A percentile compares a stretch with the other conserved stretches of the same genome.
These are phyloP conservation scores for Mrakia frigida DNA, from an alignment of 768 basidiomycete genomes.

Conservation along the genomic window DNA sequence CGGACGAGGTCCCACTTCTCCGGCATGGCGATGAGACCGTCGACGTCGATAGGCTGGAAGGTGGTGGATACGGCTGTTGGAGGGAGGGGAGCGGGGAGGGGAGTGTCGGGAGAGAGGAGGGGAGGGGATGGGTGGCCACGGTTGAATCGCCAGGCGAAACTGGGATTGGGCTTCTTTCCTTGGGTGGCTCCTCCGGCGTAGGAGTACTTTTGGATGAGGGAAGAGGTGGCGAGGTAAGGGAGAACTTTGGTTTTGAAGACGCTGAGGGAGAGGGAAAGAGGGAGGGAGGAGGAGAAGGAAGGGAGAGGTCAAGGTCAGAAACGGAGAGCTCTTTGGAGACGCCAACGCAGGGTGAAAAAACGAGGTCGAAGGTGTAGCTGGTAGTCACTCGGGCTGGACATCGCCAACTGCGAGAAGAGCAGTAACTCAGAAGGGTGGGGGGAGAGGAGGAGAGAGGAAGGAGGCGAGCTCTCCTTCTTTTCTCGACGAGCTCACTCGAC, in stretches of 20 bases:
- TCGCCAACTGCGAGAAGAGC: too few species aligned
- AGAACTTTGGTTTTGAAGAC: not conserved
- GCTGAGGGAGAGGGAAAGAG: not conserved
- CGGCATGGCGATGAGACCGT: slow-evolving; percentile 14
- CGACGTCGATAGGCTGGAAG: slow-evolving; percentile 13
- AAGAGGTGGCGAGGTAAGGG: slow-evolving; percentile 4
- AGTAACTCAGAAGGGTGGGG: not conserved
- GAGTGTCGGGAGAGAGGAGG: not conserved
- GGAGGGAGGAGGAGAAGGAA: not conserved
- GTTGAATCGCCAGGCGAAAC: slow-evolving; percentile 11
- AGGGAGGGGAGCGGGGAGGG: not conserved
- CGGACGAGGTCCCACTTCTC: not conserved
- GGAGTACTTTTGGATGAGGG: slow-evolving; percentile 9
- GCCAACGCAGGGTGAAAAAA: too few species aligned
- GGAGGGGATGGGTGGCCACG: not conserved
- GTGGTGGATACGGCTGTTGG: not conserved
- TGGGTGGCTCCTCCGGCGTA: not conserved
- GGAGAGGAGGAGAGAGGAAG: not conserved
- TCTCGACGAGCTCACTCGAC: not conserved
- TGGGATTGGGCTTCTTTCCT: not conserved
- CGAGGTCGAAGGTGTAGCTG: too few species aligned
- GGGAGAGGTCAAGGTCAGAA: not conserved
- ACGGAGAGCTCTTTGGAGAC: too few species aligned
- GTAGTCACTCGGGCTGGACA: too few species aligned
- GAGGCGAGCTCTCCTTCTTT: not conserved